These are phyloP conservation scores for Chytridium lagenaria DNA, from an alignment of 371 early-diverging fungal species.

Conservation along the genomic window DNA sequence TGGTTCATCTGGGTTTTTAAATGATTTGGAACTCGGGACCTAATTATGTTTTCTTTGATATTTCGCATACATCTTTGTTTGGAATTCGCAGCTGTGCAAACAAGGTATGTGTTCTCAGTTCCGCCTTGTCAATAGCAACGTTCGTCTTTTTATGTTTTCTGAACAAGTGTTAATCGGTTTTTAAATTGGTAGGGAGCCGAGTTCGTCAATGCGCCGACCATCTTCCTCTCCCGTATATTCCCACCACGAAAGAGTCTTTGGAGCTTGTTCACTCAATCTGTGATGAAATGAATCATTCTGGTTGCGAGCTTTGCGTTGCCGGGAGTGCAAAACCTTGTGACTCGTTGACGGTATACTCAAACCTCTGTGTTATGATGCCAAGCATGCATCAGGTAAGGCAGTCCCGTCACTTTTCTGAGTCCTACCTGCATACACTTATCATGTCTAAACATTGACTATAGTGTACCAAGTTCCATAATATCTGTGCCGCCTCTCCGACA, in stretches of 20 bases:
- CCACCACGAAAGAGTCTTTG: constrained; percentile 56
- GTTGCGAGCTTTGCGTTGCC: constrained; percentile 58
- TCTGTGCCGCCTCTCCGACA: constrained; percentile 50
- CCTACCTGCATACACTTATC: too few species aligned
- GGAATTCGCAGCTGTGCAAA: constrained; percentile 1
- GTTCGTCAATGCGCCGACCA: constrained; percentile 51
- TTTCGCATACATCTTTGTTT: background rate
- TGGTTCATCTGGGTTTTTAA: too few species aligned
- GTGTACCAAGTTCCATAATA: constrained; percentile 54
- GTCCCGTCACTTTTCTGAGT: too few species aligned
- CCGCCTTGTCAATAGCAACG: too few species aligned
- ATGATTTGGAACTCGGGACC: background rate
- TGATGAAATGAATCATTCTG: constrained; percentile 65
- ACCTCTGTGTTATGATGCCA: constrained; percentile 64
- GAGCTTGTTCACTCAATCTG: constrained; percentile 63
- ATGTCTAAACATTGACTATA: too few species aligned
- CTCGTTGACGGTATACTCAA: constrained; percentile 38
- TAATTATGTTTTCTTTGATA: background rate
- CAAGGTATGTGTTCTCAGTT: background rate
- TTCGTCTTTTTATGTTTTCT: too few species aligned
- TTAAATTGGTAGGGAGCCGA: constrained; percentile 18
- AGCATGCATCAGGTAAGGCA: constrained; percentile 55
- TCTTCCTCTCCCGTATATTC: constrained; percentile 55
- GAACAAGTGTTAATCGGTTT: too few species aligned
- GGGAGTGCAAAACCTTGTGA: constrained; percentile 26